Conservation (phyloP, 768 basidiomycete genomes). For the Agaricus sinodeliciosus region DNA sequence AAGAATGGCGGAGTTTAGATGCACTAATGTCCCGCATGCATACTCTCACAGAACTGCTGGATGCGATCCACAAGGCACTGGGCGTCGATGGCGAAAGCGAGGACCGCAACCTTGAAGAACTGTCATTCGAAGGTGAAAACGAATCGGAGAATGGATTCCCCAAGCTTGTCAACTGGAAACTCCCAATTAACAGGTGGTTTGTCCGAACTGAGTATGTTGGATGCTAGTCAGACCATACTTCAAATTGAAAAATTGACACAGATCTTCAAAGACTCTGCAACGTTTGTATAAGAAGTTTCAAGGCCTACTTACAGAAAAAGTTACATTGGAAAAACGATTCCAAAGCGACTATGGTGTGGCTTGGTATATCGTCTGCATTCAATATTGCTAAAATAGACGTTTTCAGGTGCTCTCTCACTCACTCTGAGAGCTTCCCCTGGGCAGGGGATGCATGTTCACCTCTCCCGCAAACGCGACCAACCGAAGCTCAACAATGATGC, state of each 20-base stretch:
- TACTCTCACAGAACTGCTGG: slow-evolving; percentile 44
- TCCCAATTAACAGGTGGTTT: slow-evolving; percentile 19
- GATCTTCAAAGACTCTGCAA: slow-evolving; percentile 54
- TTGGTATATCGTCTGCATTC: not conserved
- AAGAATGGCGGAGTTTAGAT: slow-evolving; percentile 53
- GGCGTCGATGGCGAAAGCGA: slow-evolving; percentile 15
- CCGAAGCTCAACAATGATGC: slow-evolving; percentile 36
- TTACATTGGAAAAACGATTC: slow-evolving; percentile 46
- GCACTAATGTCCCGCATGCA: slow-evolving; percentile 46
- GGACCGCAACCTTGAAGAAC: slow-evolving; percentile 11
- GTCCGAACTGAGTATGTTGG: slow-evolving; percentile 59
- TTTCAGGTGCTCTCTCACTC: slow-evolving; percentile 61
- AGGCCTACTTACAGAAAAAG: slow-evolving; percentile 37
- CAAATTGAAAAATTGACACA: slow-evolving; percentile 16
- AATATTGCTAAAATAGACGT: not conserved
- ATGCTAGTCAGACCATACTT: slow-evolving; percentile 8
- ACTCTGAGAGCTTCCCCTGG: slow-evolving; percentile 62
- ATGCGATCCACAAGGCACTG: slow-evolving; percentile 48
- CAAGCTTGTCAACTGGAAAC: slow-evolving; percentile 1
- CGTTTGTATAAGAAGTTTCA: slow-evolving; percentile 42
- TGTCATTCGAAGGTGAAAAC: slow-evolving; percentile 1
- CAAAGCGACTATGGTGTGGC: slow-evolving; percentile 48
- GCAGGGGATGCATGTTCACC: slow-evolving; percentile 72
- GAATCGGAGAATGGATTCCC: slow-evolving; percentile 1
- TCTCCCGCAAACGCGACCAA: slow-evolving; percentile 61